Conservation (phyloP, 306 rosid species). For the Boehmeria nivea region DNA sequence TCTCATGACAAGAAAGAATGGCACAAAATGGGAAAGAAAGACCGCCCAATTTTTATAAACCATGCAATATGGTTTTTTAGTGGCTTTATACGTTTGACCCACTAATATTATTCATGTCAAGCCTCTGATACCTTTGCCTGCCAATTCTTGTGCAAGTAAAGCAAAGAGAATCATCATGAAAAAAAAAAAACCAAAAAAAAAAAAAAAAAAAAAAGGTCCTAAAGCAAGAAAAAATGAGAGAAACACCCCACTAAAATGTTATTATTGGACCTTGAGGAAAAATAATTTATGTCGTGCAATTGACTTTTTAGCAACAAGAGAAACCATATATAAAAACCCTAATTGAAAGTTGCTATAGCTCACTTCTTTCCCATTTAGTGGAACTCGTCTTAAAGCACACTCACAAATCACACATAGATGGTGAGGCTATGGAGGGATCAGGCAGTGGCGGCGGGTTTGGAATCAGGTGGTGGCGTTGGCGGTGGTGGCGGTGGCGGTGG, state of each 20-base stretch:
- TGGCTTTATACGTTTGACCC: constrained; percentile 20
- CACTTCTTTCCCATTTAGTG: constrained; percentile 26
- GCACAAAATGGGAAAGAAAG: constrained; percentile 25
- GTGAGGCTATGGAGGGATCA: constrained; percentile 45
- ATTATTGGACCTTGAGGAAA: background rate
- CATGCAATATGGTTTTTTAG: background rate
- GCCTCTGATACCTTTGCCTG: constrained; percentile 20
- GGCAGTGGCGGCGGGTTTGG: constrained; percentile 9
- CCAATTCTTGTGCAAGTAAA: constrained; percentile 12
- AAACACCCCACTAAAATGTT: constrained; percentile 20
- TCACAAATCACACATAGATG: constrained; percentile 24
- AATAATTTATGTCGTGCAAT: too few species aligned
- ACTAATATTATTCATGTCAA: constrained; percentile 23
- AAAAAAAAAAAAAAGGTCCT: too few species aligned
- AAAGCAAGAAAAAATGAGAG: background rate
- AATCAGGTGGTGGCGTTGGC: constrained; percentile 2
- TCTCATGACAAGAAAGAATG: constrained; percentile 33
- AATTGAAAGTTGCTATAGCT: too few species aligned
- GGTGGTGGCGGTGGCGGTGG: constrained; percentile 24
- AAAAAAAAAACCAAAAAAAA: background rate
- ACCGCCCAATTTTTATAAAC: background rate
- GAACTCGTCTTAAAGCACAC: background rate
- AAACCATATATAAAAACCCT: constrained; percentile 27
- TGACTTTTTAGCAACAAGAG: constrained; percentile 19
- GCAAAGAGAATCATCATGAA: constrained; percentile 12